phyloP scores from a whole-genome alignment of 148 eudicot species.

The Salicornia ramosissima region DNA sequence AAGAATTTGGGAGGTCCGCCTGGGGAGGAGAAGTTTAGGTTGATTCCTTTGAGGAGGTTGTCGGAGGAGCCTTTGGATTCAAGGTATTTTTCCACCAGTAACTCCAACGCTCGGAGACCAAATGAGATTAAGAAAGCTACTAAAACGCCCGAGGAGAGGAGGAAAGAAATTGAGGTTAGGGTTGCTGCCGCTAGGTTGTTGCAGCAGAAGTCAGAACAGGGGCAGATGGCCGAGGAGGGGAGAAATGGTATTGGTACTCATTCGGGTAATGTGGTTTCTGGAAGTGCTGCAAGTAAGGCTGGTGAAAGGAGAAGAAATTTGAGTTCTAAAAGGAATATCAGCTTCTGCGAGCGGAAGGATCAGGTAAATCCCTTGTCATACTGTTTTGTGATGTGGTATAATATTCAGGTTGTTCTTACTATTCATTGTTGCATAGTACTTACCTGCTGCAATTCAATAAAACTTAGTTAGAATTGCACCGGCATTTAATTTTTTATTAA shows the following conservation, averaged over 20 bases:
- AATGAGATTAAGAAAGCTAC: constrained; percentile 89
- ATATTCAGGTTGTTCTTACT: no score
- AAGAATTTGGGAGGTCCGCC: constrained; percentile 53
- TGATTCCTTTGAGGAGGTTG: constrained; percentile 53
- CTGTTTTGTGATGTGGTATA: neutral
- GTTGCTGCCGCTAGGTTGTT: constrained; percentile 89
- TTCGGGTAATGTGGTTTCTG: constrained; percentile 12
- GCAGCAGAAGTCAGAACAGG: constrained; percentile 69
- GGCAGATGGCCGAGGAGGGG: constrained; percentile 32
- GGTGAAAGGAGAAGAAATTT: constrained; percentile 65
- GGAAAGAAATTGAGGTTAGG: constrained; percentile 89
- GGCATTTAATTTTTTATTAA: no score
- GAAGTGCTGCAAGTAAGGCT: constrained; percentile 24
- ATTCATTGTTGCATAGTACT: no score
- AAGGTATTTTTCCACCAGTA: constrained; percentile 37
- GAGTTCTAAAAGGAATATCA: constrained; percentile 41
- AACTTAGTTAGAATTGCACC: neutral
- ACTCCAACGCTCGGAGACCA: constrained; percentile 28
- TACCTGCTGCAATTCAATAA: neutral
- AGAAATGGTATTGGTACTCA: constrained; percentile 16
- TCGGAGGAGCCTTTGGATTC: constrained; percentile 82
- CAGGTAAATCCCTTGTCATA: constrained; percentile 34
- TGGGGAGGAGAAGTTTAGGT: constrained; percentile 69
- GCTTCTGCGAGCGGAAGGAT: constrained; percentile 63
- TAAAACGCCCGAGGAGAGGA: constrained; percentile 78